These are phyloP conservation scores for Kingdonia uniflora DNA, from an alignment of 164 flowering plant genomes.

Conservation along the genomic window DNA sequence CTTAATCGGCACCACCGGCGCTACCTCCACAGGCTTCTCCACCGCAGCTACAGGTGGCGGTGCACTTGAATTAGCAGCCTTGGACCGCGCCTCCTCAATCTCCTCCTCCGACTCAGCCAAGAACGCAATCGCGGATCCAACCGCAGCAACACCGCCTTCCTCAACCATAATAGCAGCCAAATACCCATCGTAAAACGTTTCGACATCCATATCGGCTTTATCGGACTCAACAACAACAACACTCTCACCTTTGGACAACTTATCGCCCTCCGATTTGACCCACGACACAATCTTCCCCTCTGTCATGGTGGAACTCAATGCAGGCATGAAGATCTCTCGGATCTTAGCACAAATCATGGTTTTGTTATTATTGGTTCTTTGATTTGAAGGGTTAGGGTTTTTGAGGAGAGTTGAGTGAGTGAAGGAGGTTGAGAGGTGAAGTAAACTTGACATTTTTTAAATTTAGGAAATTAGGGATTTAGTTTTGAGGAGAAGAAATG, in stretches of 20 bases:
- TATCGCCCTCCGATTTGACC: slow-evolving; percentile 91
- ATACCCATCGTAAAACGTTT: slow-evolving; percentile 92
- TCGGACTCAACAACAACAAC: slow-evolving; percentile 98
- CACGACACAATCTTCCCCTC: slow-evolving; percentile 95
- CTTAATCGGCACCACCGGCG: background rate
- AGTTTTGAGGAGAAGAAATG: background rate
- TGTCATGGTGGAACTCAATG: slow-evolving; percentile 95
- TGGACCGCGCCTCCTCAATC: slow-evolving; percentile 55
- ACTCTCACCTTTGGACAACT: slow-evolving; percentile 78
- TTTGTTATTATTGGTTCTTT: background rate
- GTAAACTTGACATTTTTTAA: background rate
- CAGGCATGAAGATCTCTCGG: slow-evolving; percentile 99
- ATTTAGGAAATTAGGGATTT: background rate
- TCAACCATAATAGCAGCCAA: slow-evolving; percentile 87
- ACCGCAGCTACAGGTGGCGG: slow-evolving; percentile 6
- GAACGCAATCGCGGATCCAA: slow-evolving; percentile 90
- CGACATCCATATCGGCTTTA: slow-evolving; percentile 98
- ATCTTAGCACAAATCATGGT: slow-evolving; percentile 51
- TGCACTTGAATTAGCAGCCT: slow-evolving; percentile 23
- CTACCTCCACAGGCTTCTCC: slow-evolving; percentile 1
- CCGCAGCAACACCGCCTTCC: slow-evolving; percentile 88
- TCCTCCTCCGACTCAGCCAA: slow-evolving; percentile 89
- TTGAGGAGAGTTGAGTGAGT: background rate
- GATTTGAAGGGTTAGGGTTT: background rate
- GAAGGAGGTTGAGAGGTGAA: background rate